phyloP scores from a whole-genome alignment of 805 yeast genomes.

The Suhomyces prunicola region DNA sequence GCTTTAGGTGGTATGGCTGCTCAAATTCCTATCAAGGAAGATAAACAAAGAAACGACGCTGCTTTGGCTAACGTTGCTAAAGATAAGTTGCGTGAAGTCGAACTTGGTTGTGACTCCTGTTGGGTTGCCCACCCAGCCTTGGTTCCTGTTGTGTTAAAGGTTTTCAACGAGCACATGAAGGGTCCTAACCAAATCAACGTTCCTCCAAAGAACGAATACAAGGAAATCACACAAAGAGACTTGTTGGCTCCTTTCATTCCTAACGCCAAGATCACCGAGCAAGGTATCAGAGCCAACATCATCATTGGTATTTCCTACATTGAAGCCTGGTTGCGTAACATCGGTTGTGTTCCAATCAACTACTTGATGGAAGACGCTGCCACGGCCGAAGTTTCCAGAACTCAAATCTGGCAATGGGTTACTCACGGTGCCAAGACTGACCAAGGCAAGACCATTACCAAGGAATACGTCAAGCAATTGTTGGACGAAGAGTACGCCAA shows the following conservation, averaged over 20 bases:
- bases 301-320: slow-evolving; percentile 76
- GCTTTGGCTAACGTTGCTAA: slow-evolving; percentile 72
- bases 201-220: slow-evolving; percentile 45
- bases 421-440: slow-evolving; percentile 65
- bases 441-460: slow-evolving; percentile 55
- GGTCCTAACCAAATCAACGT: slow-evolving; percentile 75
- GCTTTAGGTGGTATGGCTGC: slow-evolving; percentile 95
- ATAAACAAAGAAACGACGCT: slow-evolving; percentile 55
- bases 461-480: slow-evolving; percentile 54
- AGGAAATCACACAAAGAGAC: slow-evolving; percentile 57
- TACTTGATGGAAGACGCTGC: slow-evolving; percentile 89
- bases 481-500: slow-evolving; percentile 61
- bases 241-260: slow-evolving; percentile 63
- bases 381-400: slow-evolving; percentile 82
- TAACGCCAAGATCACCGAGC: slow-evolving; percentile 61
- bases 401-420: slow-evolving; percentile 82
- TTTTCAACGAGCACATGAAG: slow-evolving; percentile 73
- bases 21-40: slow-evolving; percentile 75
- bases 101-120: slow-evolving; percentile 82
- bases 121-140: slow-evolving; percentile 90
- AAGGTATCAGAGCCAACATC: slow-evolving; percentile 68
- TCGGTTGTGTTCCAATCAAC: slow-evolving; percentile 84
- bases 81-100: slow-evolving; percentile 75
- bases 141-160: slow-evolving; percentile 67
- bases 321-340: slow-evolving; percentile 83